Percentiles rank a stretch among this genome's conserved stretches.
phyloP scores from a whole-genome alignment of 345 rosid genomes.

The Gossypioides kirkii region DNA sequence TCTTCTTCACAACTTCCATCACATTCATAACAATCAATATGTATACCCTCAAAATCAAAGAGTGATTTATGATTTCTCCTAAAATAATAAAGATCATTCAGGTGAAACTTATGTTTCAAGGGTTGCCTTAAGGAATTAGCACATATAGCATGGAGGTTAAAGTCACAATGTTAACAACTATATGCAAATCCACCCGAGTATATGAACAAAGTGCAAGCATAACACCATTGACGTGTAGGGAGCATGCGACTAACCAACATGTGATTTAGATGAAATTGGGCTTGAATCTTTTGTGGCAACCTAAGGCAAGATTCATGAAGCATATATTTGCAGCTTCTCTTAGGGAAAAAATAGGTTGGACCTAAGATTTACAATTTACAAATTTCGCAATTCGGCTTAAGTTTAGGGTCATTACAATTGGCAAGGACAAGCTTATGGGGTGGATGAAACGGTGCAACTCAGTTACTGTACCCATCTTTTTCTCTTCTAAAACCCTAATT shows the following conservation, averaged over 20 bases:
- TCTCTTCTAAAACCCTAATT: no score
- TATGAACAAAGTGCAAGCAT: not conserved
- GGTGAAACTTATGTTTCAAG: not conserved
- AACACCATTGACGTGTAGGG: not conserved
- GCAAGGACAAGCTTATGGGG: no score
- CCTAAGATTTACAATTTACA: no score
- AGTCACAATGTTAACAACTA: not conserved
- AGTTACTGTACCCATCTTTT: not conserved
- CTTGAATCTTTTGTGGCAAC: not conserved
- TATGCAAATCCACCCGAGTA: accelerated
- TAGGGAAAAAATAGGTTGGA: not conserved
- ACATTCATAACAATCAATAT: not conserved
- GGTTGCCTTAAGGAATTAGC: not conserved
- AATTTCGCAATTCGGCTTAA: accelerated
- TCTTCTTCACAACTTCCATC: not conserved
- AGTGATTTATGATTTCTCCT: not conserved
- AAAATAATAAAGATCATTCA: not conserved
- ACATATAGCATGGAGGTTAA: not conserved
- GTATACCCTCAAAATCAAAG: not conserved
- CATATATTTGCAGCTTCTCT: not conserved
- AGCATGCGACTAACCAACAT: not conserved
- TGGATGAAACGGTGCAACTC: no score
- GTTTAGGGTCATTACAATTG: no score
- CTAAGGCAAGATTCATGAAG: not conserved
- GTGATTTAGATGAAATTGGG: not conserved